Evolutionary conservation across 2,329 filamentous ascomycete species (phyloP).

Genomic region (Aspergillus pseudotamarii): DNA sequence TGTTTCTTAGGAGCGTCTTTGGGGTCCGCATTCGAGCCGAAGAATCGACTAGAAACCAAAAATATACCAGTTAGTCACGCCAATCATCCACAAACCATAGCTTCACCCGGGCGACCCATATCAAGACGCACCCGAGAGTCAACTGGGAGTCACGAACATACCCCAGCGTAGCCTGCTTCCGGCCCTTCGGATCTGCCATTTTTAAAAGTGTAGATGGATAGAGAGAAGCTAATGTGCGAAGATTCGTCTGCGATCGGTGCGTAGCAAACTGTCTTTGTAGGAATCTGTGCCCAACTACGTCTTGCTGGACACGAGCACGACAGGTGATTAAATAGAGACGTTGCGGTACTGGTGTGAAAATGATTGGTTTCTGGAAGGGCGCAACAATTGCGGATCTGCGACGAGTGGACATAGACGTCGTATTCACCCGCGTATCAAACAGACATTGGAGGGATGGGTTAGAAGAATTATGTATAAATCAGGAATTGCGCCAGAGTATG

Average conservation of each 20-base stretch:
- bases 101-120: background rate
- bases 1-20: slow-evolving; percentile 66
- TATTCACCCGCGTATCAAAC: background rate
- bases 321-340: background rate
- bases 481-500: background rate
- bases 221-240: background rate
- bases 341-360: slow-evolving; percentile 6
- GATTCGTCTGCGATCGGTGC: background rate
- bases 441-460: background rate
- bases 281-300: background rate
- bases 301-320: background rate
- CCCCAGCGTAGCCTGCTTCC: slow-evolving; percentile 82
- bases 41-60: slow-evolving; percentile 73
- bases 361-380: slow-evolving; percentile 16
- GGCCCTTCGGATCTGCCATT: slow-evolving; percentile 25
- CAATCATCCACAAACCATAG: background rate
- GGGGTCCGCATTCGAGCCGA: slow-evolving; percentile 67
- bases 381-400: slow-evolving; percentile 14
- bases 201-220: background rate
- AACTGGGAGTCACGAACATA: slow-evolving; percentile 77
- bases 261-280: background rate
- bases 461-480: background rate
- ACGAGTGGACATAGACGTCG: slow-evolving; percentile 20
- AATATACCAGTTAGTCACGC: background rate
- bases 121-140: slow-evolving; percentile 67